Conservation (phyloP, 1,284 basidiomycete species). For the Boletus semigastroideus region DNA sequence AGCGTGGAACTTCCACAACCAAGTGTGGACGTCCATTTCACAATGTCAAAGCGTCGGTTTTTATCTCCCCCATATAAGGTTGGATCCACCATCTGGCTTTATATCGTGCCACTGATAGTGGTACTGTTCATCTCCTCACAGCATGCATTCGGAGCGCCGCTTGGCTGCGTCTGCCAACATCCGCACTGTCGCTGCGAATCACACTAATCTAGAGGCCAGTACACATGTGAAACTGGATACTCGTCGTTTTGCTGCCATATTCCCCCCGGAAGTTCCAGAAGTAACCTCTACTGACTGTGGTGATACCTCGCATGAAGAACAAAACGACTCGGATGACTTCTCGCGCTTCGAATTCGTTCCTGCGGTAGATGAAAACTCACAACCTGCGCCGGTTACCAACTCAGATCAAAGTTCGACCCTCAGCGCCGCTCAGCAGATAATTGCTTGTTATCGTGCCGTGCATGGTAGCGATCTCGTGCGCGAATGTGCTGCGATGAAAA, state of each 20-base stretch:
- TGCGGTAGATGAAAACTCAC: slow-evolving; percentile 5
- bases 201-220: slow-evolving; percentile 1
- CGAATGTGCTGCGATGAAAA: slow-evolving; percentile 2
- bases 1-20: slow-evolving; percentile 22
- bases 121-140: not conserved
- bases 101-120: slow-evolving; percentile 7
- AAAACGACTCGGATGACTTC: slow-evolving; percentile 6
- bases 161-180: slow-evolving; percentile 5
- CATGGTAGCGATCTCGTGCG: slow-evolving; percentile 1
- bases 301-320: slow-evolving; percentile 12
- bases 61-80: slow-evolving; percentile 21
- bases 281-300: slow-evolving; percentile 2
- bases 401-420: slow-evolving; percentile 12
- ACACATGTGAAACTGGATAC: slow-evolving; percentile 16
- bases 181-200: not conserved
- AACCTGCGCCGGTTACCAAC: not conserved
- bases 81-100: not conserved
- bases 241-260: slow-evolving; percentile 30
- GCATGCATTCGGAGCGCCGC: slow-evolving; percentile 17
- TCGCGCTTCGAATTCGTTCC: slow-evolving; percentile 16
- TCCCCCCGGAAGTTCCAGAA: slow-evolving; percentile 12
- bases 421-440: slow-evolving; percentile 43
- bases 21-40: slow-evolving; percentile 21
- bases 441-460: slow-evolving; percentile 36
- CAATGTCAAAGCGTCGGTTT: slow-evolving; percentile 28